Percentiles rank a stretch among this genome's conserved stretches.
phyloP scores from a whole-genome alignment of 2,329 filamentous ascomycete species.

The Cytospora piceicola region DNA sequence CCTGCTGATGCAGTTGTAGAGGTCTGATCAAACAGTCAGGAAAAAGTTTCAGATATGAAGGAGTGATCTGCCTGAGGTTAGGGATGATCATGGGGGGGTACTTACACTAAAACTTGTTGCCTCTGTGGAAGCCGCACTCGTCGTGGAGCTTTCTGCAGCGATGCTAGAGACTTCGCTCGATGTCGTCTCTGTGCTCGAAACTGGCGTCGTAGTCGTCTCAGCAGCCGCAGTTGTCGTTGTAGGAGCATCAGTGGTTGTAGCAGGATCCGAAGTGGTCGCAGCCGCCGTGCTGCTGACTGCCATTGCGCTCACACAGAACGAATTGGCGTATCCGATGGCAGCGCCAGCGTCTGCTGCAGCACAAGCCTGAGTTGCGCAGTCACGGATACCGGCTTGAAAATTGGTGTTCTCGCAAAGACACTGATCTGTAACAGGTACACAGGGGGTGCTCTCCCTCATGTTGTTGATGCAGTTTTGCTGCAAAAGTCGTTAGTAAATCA shows the following conservation, averaged over 20 bases:
- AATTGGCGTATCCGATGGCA: constrained; percentile 30
- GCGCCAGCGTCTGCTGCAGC: constrained; percentile 30
- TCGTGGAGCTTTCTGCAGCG: constrained; percentile 11
- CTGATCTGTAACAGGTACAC: constrained; percentile 27
- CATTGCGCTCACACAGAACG: constrained; percentile 31
- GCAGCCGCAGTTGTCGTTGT: constrained; percentile 20
- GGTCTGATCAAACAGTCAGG: constrained; percentile 14
- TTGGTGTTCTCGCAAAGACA: constrained; percentile 35
- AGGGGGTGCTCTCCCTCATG: constrained; percentile 19
- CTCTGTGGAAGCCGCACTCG: constrained; percentile 11
- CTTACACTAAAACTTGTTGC: constrained; percentile 23
- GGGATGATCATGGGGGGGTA: neutral
- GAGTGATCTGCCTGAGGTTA: neutral
- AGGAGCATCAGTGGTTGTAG: constrained; percentile 9
- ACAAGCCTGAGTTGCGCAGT: constrained; percentile 34
- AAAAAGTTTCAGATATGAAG: neutral
- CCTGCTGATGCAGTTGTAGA: constrained; percentile 16
- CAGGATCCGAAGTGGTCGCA: constrained; percentile 1
- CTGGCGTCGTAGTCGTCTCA: constrained; percentile 20
- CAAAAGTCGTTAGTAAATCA: constrained; percentile 3
- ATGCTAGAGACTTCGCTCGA: constrained; percentile 11
- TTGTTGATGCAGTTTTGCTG: constrained; percentile 25
- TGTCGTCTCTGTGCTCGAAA: constrained; percentile 14
- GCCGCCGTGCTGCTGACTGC: constrained; percentile 12
- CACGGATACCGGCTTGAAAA: constrained; percentile 31